phyloP scores from a whole-genome alignment of 495 filamentous ascomycete species.

The Collariella sp. region DNA sequence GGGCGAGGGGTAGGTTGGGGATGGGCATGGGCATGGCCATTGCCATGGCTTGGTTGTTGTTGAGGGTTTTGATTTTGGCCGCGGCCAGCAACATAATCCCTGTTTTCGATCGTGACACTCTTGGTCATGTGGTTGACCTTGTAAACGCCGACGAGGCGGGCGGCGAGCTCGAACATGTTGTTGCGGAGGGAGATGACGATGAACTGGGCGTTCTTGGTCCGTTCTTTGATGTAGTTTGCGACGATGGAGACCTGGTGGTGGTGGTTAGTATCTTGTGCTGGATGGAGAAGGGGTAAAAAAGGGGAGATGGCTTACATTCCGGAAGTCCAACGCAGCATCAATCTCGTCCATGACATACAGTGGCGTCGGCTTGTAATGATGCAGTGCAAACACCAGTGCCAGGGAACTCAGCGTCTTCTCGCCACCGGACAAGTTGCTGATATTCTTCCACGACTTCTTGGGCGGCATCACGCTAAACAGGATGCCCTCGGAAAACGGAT shows the following conservation, averaged over 20 bases:
- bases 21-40: no score
- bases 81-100: slow-evolving; percentile 48
- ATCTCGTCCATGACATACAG: slow-evolving; percentile 99
- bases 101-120: slow-evolving; percentile 91
- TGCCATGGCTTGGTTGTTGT: no score
- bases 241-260: slow-evolving; percentile 79
- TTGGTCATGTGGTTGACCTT: slow-evolving; percentile 99
- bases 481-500: slow-evolving; percentile 96
- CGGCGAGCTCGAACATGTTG: slow-evolving; percentile 99
- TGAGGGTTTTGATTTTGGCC: background rate
- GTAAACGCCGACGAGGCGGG: slow-evolving; percentile 89
- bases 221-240: slow-evolving; percentile 95
- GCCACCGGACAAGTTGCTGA: slow-evolving; percentile 84
- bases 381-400: slow-evolving; percentile 91
- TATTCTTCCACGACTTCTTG: slow-evolving; percentile 99
- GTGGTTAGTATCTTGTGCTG: no score
- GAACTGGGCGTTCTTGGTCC: slow-evolving; percentile 98
- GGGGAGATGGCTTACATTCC: slow-evolving; percentile 60
- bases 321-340: slow-evolving; percentile 94
- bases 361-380: slow-evolving; percentile 96
- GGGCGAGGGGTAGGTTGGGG: no score
- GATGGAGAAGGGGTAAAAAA: background rate
- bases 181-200: slow-evolving; percentile 96
- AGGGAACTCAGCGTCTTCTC: slow-evolving; percentile 94
- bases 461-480: slow-evolving; percentile 97